Percentiles rank a stretch among this genome's conserved stretches.
Evolutionary conservation across 176 grass and related monocot genomes (phyloP).

Genomic region (Carex scoparia): DNA sequence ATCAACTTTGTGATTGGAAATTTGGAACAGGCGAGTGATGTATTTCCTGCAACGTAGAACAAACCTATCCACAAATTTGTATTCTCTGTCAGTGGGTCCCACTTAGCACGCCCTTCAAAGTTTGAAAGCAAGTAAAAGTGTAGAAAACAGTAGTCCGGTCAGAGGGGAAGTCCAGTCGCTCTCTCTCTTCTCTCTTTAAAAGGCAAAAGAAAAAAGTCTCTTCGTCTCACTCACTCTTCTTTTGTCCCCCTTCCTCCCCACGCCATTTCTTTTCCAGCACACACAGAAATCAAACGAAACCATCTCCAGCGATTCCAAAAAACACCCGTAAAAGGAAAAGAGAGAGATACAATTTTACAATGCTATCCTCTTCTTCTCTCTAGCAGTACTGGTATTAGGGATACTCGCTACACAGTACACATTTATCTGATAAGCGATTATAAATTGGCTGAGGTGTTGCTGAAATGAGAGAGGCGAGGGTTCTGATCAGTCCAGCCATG

Average conservation of each 20-base stretch:
- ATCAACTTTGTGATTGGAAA: neutral
- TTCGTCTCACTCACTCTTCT: neutral
- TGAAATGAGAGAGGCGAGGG: constrained; percentile 11
- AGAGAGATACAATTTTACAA: neutral
- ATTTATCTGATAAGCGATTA: neutral
- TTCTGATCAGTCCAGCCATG: constrained; percentile 18
- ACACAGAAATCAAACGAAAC: neutral
- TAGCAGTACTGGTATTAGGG: neutral
- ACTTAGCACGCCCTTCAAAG: neutral
- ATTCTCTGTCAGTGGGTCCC: neutral
- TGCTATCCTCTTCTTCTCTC: neutral
- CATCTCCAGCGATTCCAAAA: neutral
- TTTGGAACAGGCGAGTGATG: neutral
- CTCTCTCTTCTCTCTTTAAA: constrained; percentile 10
- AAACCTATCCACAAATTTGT: neutral
- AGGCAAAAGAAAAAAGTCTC: neutral
- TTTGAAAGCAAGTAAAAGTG: neutral
- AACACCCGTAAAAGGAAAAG: neutral
- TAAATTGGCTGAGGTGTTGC: neutral
- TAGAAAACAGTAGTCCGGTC: neutral
- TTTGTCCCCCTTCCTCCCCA: neutral
- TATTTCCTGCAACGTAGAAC: neutral
- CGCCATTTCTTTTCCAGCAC: neutral
- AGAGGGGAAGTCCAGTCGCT: neutral
- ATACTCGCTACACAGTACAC: neutral